phyloP scores from a whole-genome alignment of 1,139 yeast species.

The Citeromyces hawaiiensis region DNA sequence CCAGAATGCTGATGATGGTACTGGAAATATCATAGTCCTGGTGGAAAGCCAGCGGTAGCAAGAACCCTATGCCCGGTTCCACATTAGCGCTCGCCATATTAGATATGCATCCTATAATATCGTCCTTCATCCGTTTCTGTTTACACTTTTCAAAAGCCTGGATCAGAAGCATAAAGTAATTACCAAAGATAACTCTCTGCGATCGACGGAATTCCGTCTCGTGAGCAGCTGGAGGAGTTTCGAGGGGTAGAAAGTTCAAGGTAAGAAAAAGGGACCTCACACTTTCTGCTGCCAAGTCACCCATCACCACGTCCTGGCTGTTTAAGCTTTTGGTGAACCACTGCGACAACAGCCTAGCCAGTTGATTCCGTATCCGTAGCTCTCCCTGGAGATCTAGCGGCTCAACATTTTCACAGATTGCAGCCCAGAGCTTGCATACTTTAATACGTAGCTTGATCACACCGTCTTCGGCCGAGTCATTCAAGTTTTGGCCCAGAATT shows the following conservation, averaged over 20 bases:
- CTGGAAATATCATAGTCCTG: constrained; percentile 50
- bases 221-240: constrained; percentile 46
- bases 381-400: constrained; percentile 39
- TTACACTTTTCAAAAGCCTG: constrained; percentile 60
- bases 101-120: constrained; percentile 56
- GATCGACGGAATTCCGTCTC: constrained; percentile 44
- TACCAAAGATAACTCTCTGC: constrained; percentile 54
- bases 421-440: constrained; percentile 29
- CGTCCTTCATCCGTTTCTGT: constrained; percentile 41
- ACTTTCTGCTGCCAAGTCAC: constrained; percentile 54
- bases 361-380: constrained; percentile 40
- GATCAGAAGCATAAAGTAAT: constrained; percentile 58
- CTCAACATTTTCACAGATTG: constrained; percentile 23
- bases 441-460: constrained; percentile 15
- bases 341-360: constrained; percentile 44
- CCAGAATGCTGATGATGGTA: constrained; percentile 67
- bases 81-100: constrained; percentile 61
- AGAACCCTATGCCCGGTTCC: constrained; percentile 66
- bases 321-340: constrained; percentile 35
- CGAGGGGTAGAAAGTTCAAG: constrained; percentile 42
- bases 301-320: constrained; percentile 9
- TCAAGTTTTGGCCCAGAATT: not conserved
- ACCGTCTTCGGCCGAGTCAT: not conserved
- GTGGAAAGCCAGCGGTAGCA: constrained; percentile 70
- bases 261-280: constrained; percentile 44